phyloP scores from a whole-genome alignment of 345 rosid genomes.

The Raphanus sativus region DNA sequence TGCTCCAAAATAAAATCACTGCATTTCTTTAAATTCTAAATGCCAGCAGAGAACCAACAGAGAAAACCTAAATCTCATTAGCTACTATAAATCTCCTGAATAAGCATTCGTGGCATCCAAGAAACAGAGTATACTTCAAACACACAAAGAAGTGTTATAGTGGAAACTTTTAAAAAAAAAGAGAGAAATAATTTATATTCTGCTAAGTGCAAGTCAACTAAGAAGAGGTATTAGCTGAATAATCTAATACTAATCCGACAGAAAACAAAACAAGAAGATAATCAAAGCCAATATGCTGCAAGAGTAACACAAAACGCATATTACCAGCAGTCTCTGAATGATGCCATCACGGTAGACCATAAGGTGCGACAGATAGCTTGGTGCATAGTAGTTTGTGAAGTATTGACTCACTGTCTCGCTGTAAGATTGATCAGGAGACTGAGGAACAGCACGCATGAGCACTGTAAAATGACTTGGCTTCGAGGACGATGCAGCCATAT shows the following conservation, averaged over 20 bases:
- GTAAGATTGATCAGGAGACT: slow-evolving; percentile 60
- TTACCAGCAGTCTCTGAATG: slow-evolving; percentile 74
- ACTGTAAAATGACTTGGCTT: slow-evolving; percentile 81
- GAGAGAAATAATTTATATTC: too few species aligned
- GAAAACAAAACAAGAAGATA: slow-evolving; percentile 6
- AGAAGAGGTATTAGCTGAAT: background rate
- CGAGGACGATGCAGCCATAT: slow-evolving; percentile 51
- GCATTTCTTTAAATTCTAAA: background rate
- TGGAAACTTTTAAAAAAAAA: background rate
- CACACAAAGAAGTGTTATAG: background rate
- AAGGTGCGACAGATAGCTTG: slow-evolving; percentile 81
- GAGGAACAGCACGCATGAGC: slow-evolving; percentile 85
- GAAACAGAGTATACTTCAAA: background rate
- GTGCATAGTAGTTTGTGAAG: slow-evolving; percentile 67
- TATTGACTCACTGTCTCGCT: slow-evolving; percentile 63
- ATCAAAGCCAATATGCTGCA: slow-evolving; percentile 8
- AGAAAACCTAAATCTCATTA: background rate
- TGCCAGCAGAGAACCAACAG: slow-evolving; percentile 10
- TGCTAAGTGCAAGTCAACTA: background rate
- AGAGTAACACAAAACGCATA: slow-evolving; percentile 26
- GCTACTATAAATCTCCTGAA: background rate
- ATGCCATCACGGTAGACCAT: slow-evolving; percentile 67
- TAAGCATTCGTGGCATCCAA: background rate
- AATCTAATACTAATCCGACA: background rate
- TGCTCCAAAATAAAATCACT: slow-evolving; percentile 18